Conservation (phyloP, 495 filamentous ascomycete species). For the Trypethelium eluteriae region DNA sequence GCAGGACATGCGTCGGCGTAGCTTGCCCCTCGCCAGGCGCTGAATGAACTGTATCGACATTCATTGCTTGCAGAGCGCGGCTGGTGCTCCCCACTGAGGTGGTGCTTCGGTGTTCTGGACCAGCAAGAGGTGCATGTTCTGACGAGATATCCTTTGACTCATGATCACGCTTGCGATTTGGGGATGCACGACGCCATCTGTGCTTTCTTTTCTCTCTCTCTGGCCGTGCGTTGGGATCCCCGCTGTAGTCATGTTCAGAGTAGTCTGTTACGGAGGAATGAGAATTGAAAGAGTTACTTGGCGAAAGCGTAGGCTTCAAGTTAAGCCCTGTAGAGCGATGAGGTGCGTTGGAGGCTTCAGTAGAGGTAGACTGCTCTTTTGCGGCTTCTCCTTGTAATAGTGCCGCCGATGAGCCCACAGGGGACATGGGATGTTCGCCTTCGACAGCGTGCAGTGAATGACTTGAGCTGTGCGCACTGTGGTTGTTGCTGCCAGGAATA, state of each 20-base stretch:
- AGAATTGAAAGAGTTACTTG: slow-evolving; percentile 27
- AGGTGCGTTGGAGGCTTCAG: not conserved
- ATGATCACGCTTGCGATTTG: not conserved
- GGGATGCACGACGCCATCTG: slow-evolving; percentile 51
- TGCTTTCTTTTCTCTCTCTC: slow-evolving; percentile 57
- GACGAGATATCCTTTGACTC: slow-evolving; percentile 2
- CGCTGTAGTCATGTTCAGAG: slow-evolving; percentile 64
- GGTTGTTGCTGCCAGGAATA: slow-evolving; percentile 61
- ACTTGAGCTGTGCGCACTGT: slow-evolving; percentile 78
- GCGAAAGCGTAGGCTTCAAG: slow-evolving; percentile 19
- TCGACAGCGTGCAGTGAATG: slow-evolving; percentile 51
- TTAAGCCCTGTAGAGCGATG: not conserved
- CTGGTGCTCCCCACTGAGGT: slow-evolving; percentile 25
- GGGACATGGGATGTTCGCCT: not conserved
- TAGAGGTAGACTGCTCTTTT: not conserved
- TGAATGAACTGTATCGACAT: not conserved
- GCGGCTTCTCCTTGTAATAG: not conserved
- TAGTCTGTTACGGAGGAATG: slow-evolving; percentile 69
- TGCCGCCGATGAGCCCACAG: slow-evolving; percentile 4
- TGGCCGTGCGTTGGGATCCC: slow-evolving; percentile 41
- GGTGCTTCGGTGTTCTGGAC: slow-evolving; percentile 14
- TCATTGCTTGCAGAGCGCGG: slow-evolving; percentile 24
- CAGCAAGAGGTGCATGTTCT: slow-evolving; percentile 32
- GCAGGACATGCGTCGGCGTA: not conserved
- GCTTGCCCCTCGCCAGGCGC: slow-evolving; percentile 14